Conservation (phyloP, 495 filamentous ascomycete species). For the Penicillium odoratum region DNA sequence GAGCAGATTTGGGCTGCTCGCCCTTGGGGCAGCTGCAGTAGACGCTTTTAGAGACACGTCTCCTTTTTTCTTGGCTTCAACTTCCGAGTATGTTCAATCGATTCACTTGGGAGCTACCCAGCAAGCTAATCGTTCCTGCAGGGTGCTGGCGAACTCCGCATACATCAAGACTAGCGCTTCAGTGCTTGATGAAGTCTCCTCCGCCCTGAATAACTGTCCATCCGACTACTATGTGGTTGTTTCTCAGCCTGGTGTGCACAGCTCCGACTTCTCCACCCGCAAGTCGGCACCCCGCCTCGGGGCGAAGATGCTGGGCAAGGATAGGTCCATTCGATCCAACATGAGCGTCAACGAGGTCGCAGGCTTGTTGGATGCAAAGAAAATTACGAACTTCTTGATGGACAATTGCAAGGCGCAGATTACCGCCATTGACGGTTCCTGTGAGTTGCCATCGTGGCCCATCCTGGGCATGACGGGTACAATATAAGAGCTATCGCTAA, state of each 20-base stretch:
- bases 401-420: conserved; percentile 53
- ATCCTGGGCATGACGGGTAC: background rate
- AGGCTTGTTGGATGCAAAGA: conserved; percentile 57
- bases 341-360: conserved; percentile 61
- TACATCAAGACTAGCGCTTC: conserved; percentile 45
- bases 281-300: conserved; percentile 62
- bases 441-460: conserved; percentile 43
- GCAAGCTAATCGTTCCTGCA: conserved; percentile 37
- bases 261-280: conserved; percentile 58
- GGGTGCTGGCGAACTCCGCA: conserved; percentile 45
- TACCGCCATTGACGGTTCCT: conserved; percentile 60
- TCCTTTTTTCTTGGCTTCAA: conserved; percentile 83
- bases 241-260: conserved; percentile 73
- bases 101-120: conserved; percentile 12
- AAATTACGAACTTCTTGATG: conserved; percentile 52
- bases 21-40: conserved; percentile 58
- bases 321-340: conserved; percentile 49
- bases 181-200: conserved; percentile 32
- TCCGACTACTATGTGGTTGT: conserved; percentile 80
- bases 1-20: conserved; percentile 57
- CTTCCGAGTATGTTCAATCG: conserved; percentile 61
- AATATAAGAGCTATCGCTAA: conserved; percentile 17
- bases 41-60: conserved; percentile 81
- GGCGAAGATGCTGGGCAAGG: conserved; percentile 49
- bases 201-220: conserved; percentile 61